Conservation (phyloP, 2,329 filamentous ascomycete genomes). For the Cylindrodendrum hubeiense region DNA sequence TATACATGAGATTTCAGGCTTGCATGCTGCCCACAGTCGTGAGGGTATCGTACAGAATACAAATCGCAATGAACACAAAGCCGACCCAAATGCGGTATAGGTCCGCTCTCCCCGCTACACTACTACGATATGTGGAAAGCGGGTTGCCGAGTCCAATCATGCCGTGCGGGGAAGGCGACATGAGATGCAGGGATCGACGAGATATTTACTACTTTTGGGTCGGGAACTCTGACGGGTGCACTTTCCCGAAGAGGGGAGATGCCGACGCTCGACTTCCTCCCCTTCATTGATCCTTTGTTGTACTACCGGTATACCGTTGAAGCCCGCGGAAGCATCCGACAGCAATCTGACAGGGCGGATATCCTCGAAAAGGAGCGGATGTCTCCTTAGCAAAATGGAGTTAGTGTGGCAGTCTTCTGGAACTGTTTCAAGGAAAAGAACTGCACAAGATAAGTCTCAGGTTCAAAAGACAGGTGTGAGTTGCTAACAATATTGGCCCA, state of each 20-base stretch:
- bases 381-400: constrained; percentile 10
- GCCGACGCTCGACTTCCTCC: too few species aligned
- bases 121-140: too few species aligned
- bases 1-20: too few species aligned
- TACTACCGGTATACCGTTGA: too few species aligned
- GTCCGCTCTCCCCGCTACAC: too few species aligned
- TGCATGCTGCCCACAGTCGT: too few species aligned
- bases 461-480: background rate
- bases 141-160: too few species aligned
- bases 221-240: background rate
- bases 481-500: constrained; percentile 3
- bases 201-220: constrained; percentile 7
- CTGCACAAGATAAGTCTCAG: constrained; percentile 27
- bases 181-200: background rate
- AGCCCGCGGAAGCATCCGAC: too few species aligned
- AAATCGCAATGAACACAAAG: too few species aligned
- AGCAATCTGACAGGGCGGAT: too few species aligned
- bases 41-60: too few species aligned
- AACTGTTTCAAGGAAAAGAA: constrained; percentile 14
- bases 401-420: constrained; percentile 25
- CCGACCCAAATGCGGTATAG: too few species aligned
- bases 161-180: constrained; percentile 17
- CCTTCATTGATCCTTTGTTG: background rate
- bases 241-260: background rate
- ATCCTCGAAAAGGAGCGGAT: background rate